Base-by-base conservation (phyloP, 805 yeast genomes). In the Candida fluviatilis region DNA sequence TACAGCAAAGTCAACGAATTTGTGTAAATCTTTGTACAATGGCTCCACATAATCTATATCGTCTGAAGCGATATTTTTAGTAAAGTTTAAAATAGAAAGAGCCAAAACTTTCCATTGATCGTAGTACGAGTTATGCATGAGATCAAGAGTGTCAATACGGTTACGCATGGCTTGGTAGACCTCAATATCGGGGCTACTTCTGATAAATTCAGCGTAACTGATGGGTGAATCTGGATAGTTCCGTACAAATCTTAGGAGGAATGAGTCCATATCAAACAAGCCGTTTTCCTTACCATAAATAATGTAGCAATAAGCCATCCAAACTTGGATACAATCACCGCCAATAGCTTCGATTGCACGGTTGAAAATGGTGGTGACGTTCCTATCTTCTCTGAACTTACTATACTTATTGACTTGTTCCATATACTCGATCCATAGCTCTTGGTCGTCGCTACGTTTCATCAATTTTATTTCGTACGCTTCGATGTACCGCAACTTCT, bases 101-200 rank as follows among this genome's bases (percentile, higher is more conserved):
- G 62, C 63, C 4, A 61, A 42, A 3, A 52, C 46, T 34, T 58
- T 61, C 73, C 73, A 68, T 3, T 57, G 54, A 12, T 48, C 51
- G 36, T 60, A 62, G 1, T 36, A 21, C 15, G 40, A 36, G 3
- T 25, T 34, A 10, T 41, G 34, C 48, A 50, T 49, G 18, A 58
- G 36, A 18, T 52, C 45, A 4, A 46, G 31, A 5, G 18, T 27
- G 4, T 43, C 37, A 2, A 49, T 33, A 14, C 57, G 35, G 7
- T 25, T 10, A 19, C 47, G 28, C 4, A 45, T 25, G 26, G 46
- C 35, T 13, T 38, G 48, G 25, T 46, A 41, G 7, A 38, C 16
- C 6, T 43, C 40, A 11, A 47, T 39, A 23, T 48, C 46, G 7
- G 45, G 40, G 18, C 48, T 48, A 26, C 39, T 44, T 24, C 58